Evolutionary conservation across 306 rosid species (phyloP), one percentile per base, ranked within the genome.

Genomic region (Vachellia pachyceras): DNA sequence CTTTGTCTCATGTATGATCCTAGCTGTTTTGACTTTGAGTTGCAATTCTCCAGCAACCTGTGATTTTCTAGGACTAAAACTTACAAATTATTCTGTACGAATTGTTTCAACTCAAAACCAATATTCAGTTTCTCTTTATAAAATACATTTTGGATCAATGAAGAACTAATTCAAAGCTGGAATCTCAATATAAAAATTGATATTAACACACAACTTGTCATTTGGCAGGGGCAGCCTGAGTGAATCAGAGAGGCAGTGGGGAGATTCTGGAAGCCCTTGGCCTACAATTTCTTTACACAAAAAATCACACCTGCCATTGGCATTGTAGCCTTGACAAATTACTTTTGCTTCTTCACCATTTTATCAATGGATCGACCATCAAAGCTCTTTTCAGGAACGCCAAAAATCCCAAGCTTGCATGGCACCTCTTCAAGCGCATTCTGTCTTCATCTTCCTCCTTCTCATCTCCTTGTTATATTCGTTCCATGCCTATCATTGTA

Each of bases 361-460:
- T 20, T n/a, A 55, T 55, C 13, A 7, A 55, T 55, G 63, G 29
- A 55, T 20, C 63, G 20, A 8, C 20, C 25, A 20, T 20, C 63
- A 55, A 55, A 55, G 63, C 63, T 55, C 63, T 55, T 55, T 55
- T 55, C 63, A 55, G 20, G 63, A 55, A 55, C 29, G 7, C 63
- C 63, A 55, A 20, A 12, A 55, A 55, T 55, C 63, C 63, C 63
- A 55, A 29, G 20, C 29, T 95, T 7, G 99, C 99, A 86, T 95
- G 97, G 93, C 86, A 85, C 49, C 88, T 95, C 79, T 88, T 90
- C 86, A 90, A 91, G 78, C 93, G 92, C 75, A 72, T 90, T 8
- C 76, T 91, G 36, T 86, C 84, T 10, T 77, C 85, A 29, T 61
- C 83, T 3, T 64, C 78, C 10, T 6, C 78, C 12, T 15, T 66